Evolutionary conservation across 345 rosid species (phyloP), one percentile per base, ranked within the genome.

Genomic region (Eucalyptus guilfoylei): DNA sequence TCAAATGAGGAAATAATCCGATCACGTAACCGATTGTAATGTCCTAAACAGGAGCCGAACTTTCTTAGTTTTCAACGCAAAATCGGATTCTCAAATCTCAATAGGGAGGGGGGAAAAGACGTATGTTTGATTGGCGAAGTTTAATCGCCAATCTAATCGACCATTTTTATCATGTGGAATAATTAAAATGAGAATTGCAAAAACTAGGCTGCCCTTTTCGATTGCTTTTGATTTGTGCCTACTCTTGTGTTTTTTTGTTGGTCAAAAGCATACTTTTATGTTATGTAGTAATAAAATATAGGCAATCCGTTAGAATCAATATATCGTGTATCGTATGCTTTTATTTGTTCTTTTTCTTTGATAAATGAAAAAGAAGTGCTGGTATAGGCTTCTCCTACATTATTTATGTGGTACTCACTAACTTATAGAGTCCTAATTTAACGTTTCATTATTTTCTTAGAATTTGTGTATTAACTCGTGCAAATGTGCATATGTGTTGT

Each of bases 61-160:
- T 64, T 64, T n/a, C 11, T 64, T 15, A 64, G 19, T n/a, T 64
- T n/a, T n/a, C 21, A 4, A 15, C 11, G 3, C 11, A 14, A n/a
- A n/a, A 64, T 64, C 16, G 11, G 40, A 64, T 64, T 64, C 17
- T n/a, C 40, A 64, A 14, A 14, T n/a, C 21, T n/a, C 37, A 8
- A 64, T n/a, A 0, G 37, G 76, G 76, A 14, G 21, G 37, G 21
- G 76, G 19, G 1, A 4, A 14, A 64, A n/a, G 76, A 64, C 13
- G 76, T 14, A 4, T 8, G 76, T n/a, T 64, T n/a, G 76, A 64
- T n/a, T 8, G 40, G 6, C 0, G 3, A 8, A 64, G 30, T 8
- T 64, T n/a, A n/a, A 8, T 14, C 5, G 0, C 10, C 2, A 3
- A 52, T 52, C 1, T 3, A 0, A 62, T 62, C 1, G 0, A 62